Conservation (phyloP, 345 rosid species). For the Populus simonii region DNA sequence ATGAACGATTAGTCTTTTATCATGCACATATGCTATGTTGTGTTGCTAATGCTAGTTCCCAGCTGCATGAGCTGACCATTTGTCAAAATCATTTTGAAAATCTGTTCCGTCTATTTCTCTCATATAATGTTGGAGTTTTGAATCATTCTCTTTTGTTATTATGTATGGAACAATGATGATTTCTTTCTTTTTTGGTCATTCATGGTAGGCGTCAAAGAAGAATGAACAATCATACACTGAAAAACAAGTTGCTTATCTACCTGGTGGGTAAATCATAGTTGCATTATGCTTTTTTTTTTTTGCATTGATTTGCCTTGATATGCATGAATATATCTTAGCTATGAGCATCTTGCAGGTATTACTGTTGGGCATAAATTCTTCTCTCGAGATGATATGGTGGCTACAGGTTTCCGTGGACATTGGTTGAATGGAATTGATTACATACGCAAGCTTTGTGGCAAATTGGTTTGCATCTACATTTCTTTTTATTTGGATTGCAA, state of each 20-base stretch:
- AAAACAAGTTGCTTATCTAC: constrained; percentile 15
- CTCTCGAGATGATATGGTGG: constrained; percentile 36
- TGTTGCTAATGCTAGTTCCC: neutral
- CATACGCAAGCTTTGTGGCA: constrained; percentile 1
- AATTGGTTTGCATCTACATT: constrained; percentile 18
- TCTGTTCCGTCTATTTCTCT: neutral
- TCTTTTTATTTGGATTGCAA: neutral
- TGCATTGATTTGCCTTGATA: neutral
- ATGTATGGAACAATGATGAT: neutral
- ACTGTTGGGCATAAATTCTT: constrained; percentile 32
- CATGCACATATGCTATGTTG: neutral
- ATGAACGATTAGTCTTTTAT: neutral
- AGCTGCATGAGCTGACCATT: neutral
- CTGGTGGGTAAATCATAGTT: constrained; percentile 25
- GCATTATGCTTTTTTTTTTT: neutral
- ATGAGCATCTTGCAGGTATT: constrained; percentile 22
- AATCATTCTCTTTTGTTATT: neutral
- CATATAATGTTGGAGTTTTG: neutral
- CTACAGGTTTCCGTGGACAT: constrained; percentile 25
- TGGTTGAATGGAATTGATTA: constrained; percentile 31
- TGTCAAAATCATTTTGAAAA: neutral
- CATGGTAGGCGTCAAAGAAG: constrained; percentile 20
- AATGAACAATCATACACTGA: constrained; percentile 14
- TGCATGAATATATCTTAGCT: neutral
- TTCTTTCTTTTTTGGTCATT: neutral